phyloP scores from a whole-genome alignment of 2,329 filamentous ascomycete genomes.

The Colletotrichum tropicale region DNA sequence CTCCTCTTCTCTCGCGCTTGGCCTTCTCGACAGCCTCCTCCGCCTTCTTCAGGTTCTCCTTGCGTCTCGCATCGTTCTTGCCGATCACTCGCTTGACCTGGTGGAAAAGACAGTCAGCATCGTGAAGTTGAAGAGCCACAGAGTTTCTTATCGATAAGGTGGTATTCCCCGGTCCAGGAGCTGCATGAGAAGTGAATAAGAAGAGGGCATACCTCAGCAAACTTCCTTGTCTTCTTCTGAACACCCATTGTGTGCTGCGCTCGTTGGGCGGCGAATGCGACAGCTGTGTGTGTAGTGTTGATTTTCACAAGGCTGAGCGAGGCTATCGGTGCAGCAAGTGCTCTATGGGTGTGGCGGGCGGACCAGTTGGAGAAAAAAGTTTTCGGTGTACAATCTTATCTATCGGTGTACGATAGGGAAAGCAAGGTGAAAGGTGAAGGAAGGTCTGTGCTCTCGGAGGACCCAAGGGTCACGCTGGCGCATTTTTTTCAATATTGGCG shows the following conservation, averaged over 20 bases:
- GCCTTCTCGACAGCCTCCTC: conserved; percentile 59
- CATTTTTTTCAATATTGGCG: neutral
- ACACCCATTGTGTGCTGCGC: conserved; percentile 70
- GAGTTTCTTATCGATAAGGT: conserved; percentile 15
- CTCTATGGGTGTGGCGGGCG: conserved; percentile 2
- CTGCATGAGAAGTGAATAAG: neutral
- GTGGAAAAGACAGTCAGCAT: neutral
- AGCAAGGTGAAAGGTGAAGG: neutral
- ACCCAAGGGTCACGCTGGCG: neutral
- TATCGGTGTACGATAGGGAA: neutral
- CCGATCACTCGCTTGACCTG: conserved; percentile 83
- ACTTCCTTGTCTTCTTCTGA: conserved; percentile 90
- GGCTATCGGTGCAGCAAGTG: neutral
- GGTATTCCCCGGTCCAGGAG: neutral
- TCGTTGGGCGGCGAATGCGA: neutral
- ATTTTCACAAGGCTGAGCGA: conserved; percentile 4
- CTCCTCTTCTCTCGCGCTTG: conserved; percentile 58
- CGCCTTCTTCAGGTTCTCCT: conserved; percentile 77
- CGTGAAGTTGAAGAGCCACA: conserved; percentile 11
- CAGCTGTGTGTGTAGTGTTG: neutral
- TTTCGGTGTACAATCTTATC: conserved; percentile 8
- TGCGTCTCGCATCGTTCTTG: conserved; percentile 78
- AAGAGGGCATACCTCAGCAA: conserved; percentile 64
- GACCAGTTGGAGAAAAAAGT: conserved; percentile 1
- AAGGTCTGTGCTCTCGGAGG: neutral